These are phyloP conservation scores for Rhizopogon hawkerae DNA, from an alignment of 1,284 basidiomycete genomes.

Conservation along the genomic window DNA sequence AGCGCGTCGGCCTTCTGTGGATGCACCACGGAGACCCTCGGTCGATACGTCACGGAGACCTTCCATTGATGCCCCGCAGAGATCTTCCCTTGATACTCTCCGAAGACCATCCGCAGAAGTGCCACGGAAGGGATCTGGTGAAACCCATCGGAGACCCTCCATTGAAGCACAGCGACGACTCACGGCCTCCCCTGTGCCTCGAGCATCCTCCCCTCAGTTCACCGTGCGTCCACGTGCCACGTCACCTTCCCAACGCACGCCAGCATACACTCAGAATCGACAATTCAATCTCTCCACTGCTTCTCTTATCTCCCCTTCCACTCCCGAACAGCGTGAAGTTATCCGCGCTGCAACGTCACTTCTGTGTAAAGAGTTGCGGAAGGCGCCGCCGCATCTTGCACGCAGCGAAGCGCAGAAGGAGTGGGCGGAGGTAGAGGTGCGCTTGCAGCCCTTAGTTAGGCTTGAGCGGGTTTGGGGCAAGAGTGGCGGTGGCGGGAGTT, in stretches of 20 bases:
- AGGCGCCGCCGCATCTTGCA: conserved; percentile 45
- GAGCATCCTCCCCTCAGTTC: conserved; percentile 24
- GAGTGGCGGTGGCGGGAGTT: conserved; percentile 34
- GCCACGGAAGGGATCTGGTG: conserved; percentile 22
- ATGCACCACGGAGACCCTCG: conserved; percentile 26
- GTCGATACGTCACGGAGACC: conserved; percentile 28
- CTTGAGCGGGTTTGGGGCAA: conserved; percentile 69
- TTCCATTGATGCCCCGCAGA: conserved; percentile 27
- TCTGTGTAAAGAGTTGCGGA: conserved; percentile 56
- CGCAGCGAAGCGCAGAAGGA: conserved; percentile 43
- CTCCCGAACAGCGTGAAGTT: conserved; percentile 52
- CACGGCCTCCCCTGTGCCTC: conserved; percentile 29
- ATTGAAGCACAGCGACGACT: conserved; percentile 27
- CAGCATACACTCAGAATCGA: conserved; percentile 39
- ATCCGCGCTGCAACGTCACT: conserved; percentile 53
- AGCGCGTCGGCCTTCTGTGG: conserved; percentile 16
- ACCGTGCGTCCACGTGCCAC: conserved; percentile 25
- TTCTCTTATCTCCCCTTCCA: conserved; percentile 38
- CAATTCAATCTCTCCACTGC: conserved; percentile 48
- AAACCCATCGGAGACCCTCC: conserved; percentile 21
- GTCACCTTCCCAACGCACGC: conserved; percentile 35
- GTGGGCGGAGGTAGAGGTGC: conserved; percentile 66
- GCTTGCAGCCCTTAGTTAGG: conserved; percentile 50
- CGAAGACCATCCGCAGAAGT: conserved; percentile 30
- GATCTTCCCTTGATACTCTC: conserved; percentile 21